These are phyloP conservation scores for Claviceps pazoutovae DNA, from an alignment of 2,329 filamentous ascomycete genomes.

Conservation along the genomic window DNA sequence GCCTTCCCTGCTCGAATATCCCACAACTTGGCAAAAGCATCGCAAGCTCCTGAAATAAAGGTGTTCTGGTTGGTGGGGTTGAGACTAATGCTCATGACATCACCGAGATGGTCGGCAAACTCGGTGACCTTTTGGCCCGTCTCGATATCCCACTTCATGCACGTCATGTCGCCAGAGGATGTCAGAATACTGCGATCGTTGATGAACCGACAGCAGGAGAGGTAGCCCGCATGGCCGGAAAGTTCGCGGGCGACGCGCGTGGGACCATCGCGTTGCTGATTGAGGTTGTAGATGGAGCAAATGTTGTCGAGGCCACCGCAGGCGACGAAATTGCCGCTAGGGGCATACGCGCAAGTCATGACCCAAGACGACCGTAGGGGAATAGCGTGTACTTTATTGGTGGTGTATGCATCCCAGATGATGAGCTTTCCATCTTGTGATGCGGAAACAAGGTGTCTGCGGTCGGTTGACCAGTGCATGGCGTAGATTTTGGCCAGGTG, in stretches of 20 bases:
- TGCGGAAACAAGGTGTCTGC: conserved; percentile 90
- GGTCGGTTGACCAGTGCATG: conserved; percentile 99
- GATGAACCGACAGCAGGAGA: conserved; percentile 97
- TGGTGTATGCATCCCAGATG: conserved; percentile 99
- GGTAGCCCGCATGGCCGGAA: conserved; percentile 91
- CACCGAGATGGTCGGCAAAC: conserved; percentile 93
- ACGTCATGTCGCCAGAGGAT: conserved; percentile 98
- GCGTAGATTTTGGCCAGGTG: conserved; percentile 99
- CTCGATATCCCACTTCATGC: conserved; percentile 99
- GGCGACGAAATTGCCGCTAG: conserved; percentile 94
- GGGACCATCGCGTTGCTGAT: conserved; percentile 85
- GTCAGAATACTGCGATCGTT: conserved; percentile 96
- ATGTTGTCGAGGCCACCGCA: conserved; percentile 99
- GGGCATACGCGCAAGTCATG: conserved; percentile 99
- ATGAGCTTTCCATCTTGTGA: conserved; percentile 99
- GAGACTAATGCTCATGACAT: conserved; percentile 99
- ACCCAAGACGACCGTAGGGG: conserved; percentile 96
- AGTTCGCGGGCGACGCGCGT: conserved; percentile 91
- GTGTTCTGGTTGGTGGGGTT: conserved; percentile 99
- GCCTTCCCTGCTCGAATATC: conserved; percentile 97
- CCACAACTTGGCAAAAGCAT: conserved; percentile 97
- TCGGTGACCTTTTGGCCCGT: conserved; percentile 94
- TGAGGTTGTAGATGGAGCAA: conserved; percentile 98
- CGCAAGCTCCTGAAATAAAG: conserved; percentile 97
- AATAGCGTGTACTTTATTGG: conserved; percentile 98